Conservation (phyloP, 2,329 filamentous ascomycete species). For the Chaetomium olivaceum region DNA sequence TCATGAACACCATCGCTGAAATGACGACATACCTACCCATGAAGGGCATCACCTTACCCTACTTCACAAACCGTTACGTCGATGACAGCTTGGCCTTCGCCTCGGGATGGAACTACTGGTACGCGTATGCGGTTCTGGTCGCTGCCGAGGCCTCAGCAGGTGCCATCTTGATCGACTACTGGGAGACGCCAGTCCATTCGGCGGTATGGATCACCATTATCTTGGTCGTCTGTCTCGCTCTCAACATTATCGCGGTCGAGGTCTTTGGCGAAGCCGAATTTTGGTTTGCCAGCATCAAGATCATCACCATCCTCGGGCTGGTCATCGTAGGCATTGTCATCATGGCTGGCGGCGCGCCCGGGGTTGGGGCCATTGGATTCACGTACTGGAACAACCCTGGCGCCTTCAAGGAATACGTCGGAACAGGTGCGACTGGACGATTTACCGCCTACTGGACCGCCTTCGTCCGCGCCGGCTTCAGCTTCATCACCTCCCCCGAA, state of each 20-base stretch:
- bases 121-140: constrained; percentile 59
- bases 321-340: constrained; percentile 58
- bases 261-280: constrained; percentile 64
- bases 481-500: constrained; percentile 64
- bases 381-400: constrained; percentile 51
- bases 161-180: constrained; percentile 61
- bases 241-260: constrained; percentile 59
- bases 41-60: constrained; percentile 58
- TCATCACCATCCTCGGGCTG: constrained; percentile 59
- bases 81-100: constrained; percentile 59
- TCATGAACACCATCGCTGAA: constrained; percentile 58
- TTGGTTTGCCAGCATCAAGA: constrained; percentile 61
- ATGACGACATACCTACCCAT: constrained; percentile 58
- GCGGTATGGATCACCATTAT: constrained; percentile 63
- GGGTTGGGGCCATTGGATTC: constrained; percentile 52
- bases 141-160: constrained; percentile 60
- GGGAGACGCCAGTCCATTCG: constrained; percentile 53
- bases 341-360: constrained; percentile 57
- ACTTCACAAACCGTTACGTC: constrained; percentile 57
- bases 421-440: constrained; percentile 48
- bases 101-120: constrained; percentile 63
- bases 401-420: constrained; percentile 52
- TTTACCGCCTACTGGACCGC: constrained; percentile 62
- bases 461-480: constrained; percentile 60
- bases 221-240: constrained; percentile 52